Evolutionary conservation across 371 early-diverging fungal genomes (phyloP), one percentile per base, ranked within the genome.

Genomic region (Aphelidium insulamus): DNA sequence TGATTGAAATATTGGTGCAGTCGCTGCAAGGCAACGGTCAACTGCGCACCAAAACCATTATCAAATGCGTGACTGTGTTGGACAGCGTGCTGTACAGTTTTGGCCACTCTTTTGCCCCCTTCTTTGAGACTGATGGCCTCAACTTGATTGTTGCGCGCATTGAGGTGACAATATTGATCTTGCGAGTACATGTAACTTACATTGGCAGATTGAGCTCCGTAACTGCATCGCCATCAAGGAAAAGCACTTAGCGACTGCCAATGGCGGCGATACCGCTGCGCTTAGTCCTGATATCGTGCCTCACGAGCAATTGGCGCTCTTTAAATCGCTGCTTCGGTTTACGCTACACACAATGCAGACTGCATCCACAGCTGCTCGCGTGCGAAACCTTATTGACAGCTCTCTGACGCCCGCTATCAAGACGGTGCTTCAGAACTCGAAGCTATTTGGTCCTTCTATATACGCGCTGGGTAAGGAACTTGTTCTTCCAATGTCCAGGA

Each of bases 361-460:
- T 5, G 62, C 80, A 1, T 84, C 82, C 15, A 76, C 73, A 8
- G 70, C 75, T 5, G 91, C 88, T 41, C 73, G 87, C 0, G 43
- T 95, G 39, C 72, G 94, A 15, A 91, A 90, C 41, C 45, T 95
- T 38, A 80, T 94, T 25, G 97, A 95, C 30, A 72, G 81, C 2
- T 45, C 72, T n/a, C 50, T 92, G 22, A 91, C 94, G 1, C 36
- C 45, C 2, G 69, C 85, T 0, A 41, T 95, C 22, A 56, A 59
- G 40, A 40, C 39, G 1, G 69, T 88, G 12, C 69, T 92, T 49
- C 57, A 69, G 28, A 46, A 73, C 26, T 63, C 78, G 0, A 51
- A 56, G 3, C 48, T 67, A 6, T 86, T 86, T 57, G 87, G 85
- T 17, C 56, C 50, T 21, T 65, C 64, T 28, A 55, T 78, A 2